A percentile compares a stretch with the other conserved stretches of the same genome.
phyloP scores from a whole-genome alignment of 2,329 filamentous ascomycete species.

The Botryosphaeria dothidea region DNA sequence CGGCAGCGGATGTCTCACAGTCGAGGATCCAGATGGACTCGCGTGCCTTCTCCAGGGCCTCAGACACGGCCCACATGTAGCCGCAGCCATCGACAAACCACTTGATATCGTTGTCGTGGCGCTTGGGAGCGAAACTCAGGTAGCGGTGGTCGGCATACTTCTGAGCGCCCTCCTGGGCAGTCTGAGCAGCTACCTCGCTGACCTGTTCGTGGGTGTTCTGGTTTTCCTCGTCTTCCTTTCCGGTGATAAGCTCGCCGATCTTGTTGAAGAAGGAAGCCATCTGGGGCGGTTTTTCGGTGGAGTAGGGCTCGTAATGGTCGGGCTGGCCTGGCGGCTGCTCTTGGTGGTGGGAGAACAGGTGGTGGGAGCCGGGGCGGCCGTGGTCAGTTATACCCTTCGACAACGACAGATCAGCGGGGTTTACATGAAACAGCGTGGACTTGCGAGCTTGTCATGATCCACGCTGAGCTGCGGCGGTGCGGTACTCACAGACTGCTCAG shows the following conservation, averaged over 20 bases:
- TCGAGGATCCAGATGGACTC: constrained; percentile 84
- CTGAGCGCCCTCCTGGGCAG: constrained; percentile 35
- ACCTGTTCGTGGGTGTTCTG: constrained; percentile 2
- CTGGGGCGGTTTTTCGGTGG: constrained; percentile 21
- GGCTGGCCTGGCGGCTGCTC: constrained; percentile 5
- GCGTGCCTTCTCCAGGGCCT: constrained; percentile 73
- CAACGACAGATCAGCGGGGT: constrained; percentile 3
- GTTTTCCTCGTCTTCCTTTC: not conserved
- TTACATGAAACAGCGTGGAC: constrained; percentile 11
- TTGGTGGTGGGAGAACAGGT: constrained; percentile 3
- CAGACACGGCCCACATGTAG: constrained; percentile 83
- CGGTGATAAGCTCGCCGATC: constrained; percentile 43
- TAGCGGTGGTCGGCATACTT: constrained; percentile 53
- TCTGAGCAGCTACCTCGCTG: constrained; percentile 26
- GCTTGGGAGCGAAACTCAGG: constrained; percentile 69
- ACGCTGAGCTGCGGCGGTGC: constrained; percentile 8
- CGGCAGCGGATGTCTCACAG: constrained; percentile 44
- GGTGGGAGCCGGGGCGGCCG: not conserved
- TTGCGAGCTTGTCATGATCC: constrained; percentile 8
- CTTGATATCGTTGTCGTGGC: constrained; percentile 72
- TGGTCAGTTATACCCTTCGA: constrained; percentile 9
- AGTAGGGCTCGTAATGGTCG: constrained; percentile 22
- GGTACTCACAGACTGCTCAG: constrained; percentile 17
- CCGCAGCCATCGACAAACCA: constrained; percentile 86
- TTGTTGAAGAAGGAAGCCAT: constrained; percentile 56